Percentiles rank a stretch among this genome's conserved stretches.
phyloP scores from a whole-genome alignment of 2,329 filamentous ascomycete genomes.

The Xylaria sp. region DNA sequence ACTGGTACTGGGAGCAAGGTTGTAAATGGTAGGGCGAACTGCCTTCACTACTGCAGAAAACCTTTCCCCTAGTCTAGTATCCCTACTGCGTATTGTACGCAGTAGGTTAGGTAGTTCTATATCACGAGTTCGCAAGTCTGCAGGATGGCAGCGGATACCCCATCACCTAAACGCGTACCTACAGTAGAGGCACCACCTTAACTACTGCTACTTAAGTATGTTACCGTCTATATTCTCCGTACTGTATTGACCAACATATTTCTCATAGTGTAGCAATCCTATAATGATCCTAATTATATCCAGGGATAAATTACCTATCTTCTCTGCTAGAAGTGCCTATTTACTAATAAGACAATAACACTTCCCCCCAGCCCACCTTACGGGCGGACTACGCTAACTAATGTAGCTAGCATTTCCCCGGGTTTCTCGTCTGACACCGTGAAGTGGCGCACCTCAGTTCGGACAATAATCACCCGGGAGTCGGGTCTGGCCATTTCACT shows the following conservation, averaged over 20 bases:
- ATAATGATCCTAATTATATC: neutral
- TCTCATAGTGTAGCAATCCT: neutral
- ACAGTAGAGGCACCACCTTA: neutral
- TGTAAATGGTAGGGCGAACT: neutral
- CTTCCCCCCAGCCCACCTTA: no score
- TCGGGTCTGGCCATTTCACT: neutral
- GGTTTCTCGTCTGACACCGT: constrained; percentile 5
- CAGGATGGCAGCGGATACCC: neutral
- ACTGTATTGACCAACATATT: neutral
- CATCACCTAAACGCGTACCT: constrained; percentile 1
- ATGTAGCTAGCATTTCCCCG: neutral
- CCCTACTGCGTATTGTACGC: no score
- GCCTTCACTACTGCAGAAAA: neutral
- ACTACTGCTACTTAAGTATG: neutral
- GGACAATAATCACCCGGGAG: neutral
- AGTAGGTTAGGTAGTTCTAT: no score
- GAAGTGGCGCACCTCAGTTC: neutral
- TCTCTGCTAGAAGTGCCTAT: neutral
- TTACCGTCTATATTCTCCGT: no score
- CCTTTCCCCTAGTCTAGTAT: neutral
- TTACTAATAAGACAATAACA: neutral
- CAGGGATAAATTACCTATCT: neutral
- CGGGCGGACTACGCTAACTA: neutral
- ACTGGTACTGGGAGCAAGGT: neutral
- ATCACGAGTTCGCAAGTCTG: neutral